Percentiles rank a stretch among this genome's conserved stretches.
Conservation (phyloP, 2,329 filamentous ascomycete genomes). For the Monascus ruber region DNA sequence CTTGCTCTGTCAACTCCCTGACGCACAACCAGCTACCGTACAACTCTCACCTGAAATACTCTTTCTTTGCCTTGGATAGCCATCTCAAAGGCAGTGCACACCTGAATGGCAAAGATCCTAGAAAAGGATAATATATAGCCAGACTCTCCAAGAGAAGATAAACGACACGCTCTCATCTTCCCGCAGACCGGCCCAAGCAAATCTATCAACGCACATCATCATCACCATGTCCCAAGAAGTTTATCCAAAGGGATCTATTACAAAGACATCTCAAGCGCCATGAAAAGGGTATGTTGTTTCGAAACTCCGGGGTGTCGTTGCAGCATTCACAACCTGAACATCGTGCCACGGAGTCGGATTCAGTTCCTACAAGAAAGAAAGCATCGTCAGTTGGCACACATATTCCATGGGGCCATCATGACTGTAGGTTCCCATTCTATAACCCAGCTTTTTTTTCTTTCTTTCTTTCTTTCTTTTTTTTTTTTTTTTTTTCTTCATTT, state of each 20-base stretch:
- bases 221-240: constrained; percentile 12
- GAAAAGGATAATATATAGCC: too few species aligned
- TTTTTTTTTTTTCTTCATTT: not conserved
- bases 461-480: too few species aligned
- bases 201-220: constrained; percentile 9
- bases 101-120: too few species aligned
- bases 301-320: constrained; percentile 11
- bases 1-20: too few species aligned
- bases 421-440: constrained; percentile 6
- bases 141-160: too few species aligned
- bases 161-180: too few species aligned
- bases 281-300: constrained; percentile 16
- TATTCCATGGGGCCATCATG: constrained; percentile 18
- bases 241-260: constrained; percentile 15
- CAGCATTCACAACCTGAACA: too few species aligned
- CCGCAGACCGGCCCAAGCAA: constrained; percentile 4
- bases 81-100: too few species aligned
- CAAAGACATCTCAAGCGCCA: constrained; percentile 15
- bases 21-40: too few species aligned
- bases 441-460: not conserved
- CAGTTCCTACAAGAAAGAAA: constrained; percentile 12
- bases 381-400: constrained; percentile 17
- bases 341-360: too few species aligned
- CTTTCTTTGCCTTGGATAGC: too few species aligned
- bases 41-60: too few species aligned